Evolutionary conservation across 306 rosid species (phyloP), one percentile per base, ranked within the genome.

Genomic region (Cucurbita argyrosperma): DNA sequence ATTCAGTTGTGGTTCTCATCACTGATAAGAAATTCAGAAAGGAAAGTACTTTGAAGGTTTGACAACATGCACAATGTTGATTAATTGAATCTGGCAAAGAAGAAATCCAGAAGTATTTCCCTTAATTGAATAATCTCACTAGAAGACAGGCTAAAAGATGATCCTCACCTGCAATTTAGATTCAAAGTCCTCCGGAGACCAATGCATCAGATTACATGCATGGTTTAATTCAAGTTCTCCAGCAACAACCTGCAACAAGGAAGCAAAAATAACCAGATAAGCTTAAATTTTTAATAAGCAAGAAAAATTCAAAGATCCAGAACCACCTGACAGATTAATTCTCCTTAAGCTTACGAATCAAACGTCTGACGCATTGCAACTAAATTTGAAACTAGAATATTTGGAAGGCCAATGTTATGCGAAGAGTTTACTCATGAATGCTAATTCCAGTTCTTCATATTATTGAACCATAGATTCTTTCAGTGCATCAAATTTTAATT

Each of bases 111-210:
- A 70, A 70, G 46, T 30, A 30, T 30, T 50, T 50, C 56, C 55
- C 46, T 46, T 50, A 50, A 8, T 9, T 1, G 7, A 50, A 23
- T 15, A 50, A 26, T 69, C 74, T 26, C 45, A 7, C 58, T 37
- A 18, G 64, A 53, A 51, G 39, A 18, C 19, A n/a, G 64, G 10
- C 18, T 35, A 72, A 72, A 72, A 55, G 21, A 72, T 72, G 52
- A 18, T 19, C 62, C 59, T 84, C 72, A 90, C 96, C 96, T 92
- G 98, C 80, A 92, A 80, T 80, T 92, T 90, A 69, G 98, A 85
- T 82, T 92, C 98, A 43, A 92, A 92, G 80, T 90, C 96, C 83
- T 88, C 96, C 0, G 96, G 92, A 30, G 98, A 92, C 96, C 98
- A 92, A 77, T 92, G 88, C 88, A 92, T 87, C 77, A 92, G 77